phyloP scores from a whole-genome alignment of 306 rosid genomes.

The Trifolium repens region DNA sequence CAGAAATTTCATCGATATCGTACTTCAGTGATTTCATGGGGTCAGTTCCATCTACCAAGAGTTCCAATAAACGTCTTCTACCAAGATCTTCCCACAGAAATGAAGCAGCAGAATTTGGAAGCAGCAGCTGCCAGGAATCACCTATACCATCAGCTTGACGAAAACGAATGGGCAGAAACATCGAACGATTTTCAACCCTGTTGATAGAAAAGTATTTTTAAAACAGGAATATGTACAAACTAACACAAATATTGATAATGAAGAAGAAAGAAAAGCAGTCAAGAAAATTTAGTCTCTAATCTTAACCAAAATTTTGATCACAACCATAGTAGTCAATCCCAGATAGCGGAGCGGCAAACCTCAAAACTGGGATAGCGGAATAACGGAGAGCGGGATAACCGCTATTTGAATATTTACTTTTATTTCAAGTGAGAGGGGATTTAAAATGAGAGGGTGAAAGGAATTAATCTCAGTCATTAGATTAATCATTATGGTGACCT shows the following conservation, averaged over 20 bases:
- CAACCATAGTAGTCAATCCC: too few species aligned
- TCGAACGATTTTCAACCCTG: conserved; percentile 95
- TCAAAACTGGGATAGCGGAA: too few species aligned
- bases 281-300: conserved; percentile 4
- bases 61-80: conserved; percentile 81
- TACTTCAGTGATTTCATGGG: conserved; percentile 67
- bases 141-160: conserved; percentile 83
- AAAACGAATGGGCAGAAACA: conserved; percentile 80
- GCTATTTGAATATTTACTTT: too few species aligned
- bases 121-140: conserved; percentile 89
- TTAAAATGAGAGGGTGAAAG: too few species aligned
- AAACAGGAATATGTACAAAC: conserved; percentile 16
- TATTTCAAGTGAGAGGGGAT: too few species aligned
- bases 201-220: conserved; percentile 36
- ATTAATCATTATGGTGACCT: too few species aligned
- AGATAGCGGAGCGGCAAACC: too few species aligned
- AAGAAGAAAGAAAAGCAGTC: conserved; percentile 11
- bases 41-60: conserved; percentile 78
- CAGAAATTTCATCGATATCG: conserved; percentile 85
- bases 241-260: conserved; percentile 15
- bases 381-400: too few species aligned
- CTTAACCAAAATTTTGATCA: conserved; percentile 7
- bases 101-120: conserved; percentile 79
- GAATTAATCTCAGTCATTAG: too few species aligned
- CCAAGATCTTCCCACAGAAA: conserved; percentile 99